These are phyloP conservation scores for Aureobasidium sp. DNA, from an alignment of 2,329 filamentous ascomycete genomes.

Conservation along the genomic window DNA sequence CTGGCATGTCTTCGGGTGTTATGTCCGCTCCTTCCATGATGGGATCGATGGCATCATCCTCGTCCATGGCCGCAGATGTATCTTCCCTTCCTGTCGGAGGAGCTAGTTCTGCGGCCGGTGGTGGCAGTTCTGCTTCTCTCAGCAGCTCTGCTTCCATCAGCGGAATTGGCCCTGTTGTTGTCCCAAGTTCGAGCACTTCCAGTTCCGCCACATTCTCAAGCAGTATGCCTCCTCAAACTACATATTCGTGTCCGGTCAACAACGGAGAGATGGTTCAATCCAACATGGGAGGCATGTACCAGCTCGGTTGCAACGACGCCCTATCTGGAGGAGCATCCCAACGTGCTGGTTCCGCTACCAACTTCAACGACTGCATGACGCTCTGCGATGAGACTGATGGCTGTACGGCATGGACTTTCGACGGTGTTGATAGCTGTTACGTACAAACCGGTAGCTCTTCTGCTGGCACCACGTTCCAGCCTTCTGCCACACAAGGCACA, in stretches of 20 bases:
- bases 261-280: neutral
- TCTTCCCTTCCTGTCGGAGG: neutral
- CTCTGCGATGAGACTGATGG: neutral
- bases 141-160: neutral
- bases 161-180: conserved; percentile 4
- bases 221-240: neutral
- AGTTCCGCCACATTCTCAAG: neutral
- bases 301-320: neutral
- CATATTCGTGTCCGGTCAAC: neutral
- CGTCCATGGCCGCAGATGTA: neutral
- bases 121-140: neutral
- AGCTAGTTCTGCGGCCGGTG: neutral
- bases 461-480: neutral
- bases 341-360: neutral
- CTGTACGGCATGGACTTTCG: neutral
- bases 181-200: neutral
- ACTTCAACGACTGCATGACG: neutral
- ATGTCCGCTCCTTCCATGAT: neutral
- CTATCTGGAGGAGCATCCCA: neutral
- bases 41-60: conserved; percentile 5
- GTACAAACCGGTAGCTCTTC: neutral
- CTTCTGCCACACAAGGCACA: neutral
- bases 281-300: neutral
- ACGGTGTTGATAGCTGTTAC: neutral
- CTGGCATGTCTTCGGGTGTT: neutral